phyloP scores from a whole-genome alignment of 257 asterid genomes.

The Capsicum baccatum region DNA sequence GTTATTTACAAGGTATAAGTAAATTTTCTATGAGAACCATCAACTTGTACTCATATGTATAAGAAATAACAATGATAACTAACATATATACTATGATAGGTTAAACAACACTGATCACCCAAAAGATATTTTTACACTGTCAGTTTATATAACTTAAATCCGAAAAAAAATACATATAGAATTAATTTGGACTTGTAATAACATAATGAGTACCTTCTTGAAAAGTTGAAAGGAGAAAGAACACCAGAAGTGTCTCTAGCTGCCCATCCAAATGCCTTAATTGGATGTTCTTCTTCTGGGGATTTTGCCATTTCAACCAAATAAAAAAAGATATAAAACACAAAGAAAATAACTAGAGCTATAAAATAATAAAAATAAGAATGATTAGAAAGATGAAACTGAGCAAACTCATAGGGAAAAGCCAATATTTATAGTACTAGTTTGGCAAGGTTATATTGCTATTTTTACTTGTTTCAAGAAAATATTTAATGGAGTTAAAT shows the following conservation, averaged over 20 bases:
- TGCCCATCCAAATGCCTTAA: constrained; percentile 25
- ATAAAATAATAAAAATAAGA: not conserved
- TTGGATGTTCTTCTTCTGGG: constrained; percentile 5
- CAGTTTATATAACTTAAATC: not conserved
- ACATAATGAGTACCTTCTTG: constrained; percentile 31
- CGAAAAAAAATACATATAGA: not conserved
- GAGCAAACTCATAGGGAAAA: not conserved
- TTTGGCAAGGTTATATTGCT: not conserved
- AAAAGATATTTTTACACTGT: rapidly evolving
- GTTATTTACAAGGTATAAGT: not conserved
- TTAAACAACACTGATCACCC: not conserved
- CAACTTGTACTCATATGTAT: no score
- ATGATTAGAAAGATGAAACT: not conserved
- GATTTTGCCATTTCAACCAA: constrained; percentile 1
- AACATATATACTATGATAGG: not conserved
- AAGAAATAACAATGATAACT: not conserved
- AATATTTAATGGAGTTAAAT: not conserved
- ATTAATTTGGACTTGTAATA: not conserved
- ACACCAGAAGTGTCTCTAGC: constrained; percentile 40
- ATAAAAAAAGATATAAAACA: not conserved
- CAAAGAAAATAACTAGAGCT: not conserved
- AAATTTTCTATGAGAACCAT: not conserved
- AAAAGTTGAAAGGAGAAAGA: constrained; percentile 44
- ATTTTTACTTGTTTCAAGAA: not conserved
- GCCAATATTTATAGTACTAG: constrained; percentile 21